These are phyloP conservation scores for Andalucia godoyi DNA, from an alignment of 78 protist species.

Conservation along the genomic window DNA sequence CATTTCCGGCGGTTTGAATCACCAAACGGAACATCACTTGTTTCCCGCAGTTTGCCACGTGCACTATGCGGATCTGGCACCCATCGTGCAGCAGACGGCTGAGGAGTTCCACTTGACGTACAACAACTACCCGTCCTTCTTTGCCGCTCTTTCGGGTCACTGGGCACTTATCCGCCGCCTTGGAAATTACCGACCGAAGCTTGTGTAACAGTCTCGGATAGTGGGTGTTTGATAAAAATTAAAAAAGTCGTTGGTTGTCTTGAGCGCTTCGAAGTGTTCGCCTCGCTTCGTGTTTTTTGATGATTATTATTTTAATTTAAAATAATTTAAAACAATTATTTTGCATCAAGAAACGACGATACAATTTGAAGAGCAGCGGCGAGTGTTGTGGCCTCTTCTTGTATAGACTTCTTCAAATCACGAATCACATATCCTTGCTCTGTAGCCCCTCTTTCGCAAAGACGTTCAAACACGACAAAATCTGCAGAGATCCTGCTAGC, in stretches of 20 bases:
- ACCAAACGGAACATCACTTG: conserved; percentile 59
- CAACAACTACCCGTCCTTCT: neutral
- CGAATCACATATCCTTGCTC: too few relatives aligned
- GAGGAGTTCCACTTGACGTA: conserved; percentile 17
- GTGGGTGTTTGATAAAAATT: neutral
- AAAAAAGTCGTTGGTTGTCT: neutral
- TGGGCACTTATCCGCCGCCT: neutral
- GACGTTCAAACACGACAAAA: too few relatives aligned
- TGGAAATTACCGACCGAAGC: neutral
- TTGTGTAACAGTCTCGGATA: neutral
- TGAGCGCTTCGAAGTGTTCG: neutral
- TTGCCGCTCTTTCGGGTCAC: neutral
- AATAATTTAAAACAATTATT: too few relatives aligned
- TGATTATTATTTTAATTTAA: too few relatives aligned
- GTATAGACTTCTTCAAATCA: too few relatives aligned
- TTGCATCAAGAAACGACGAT: too few relatives aligned
- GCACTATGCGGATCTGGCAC: conserved; percentile 32
- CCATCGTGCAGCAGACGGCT: conserved; percentile 19
- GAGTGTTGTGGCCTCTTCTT: too few relatives aligned
- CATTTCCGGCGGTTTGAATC: conserved; percentile 36
- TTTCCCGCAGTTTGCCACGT: conserved; percentile 40
- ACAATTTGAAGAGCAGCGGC: too few relatives aligned
- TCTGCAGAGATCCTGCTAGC: too few relatives aligned
- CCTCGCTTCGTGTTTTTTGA: too few relatives aligned
- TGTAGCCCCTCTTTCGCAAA: too few relatives aligned